phyloP scores from a whole-genome alignment of 306 rosid species.

The Sechiopsis laciniata region DNA sequence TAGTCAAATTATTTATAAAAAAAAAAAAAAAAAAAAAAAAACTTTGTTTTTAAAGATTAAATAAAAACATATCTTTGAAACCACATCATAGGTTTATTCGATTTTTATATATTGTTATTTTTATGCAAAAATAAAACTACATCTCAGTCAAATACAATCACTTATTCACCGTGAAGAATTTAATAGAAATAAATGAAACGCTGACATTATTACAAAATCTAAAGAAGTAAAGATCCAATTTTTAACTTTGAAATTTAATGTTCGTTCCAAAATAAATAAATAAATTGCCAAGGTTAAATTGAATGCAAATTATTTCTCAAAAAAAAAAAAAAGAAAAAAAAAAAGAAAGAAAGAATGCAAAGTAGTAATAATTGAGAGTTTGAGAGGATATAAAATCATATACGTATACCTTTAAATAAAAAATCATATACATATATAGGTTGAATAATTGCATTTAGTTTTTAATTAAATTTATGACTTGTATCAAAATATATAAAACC shows the following conservation, averaged over 20 bases:
- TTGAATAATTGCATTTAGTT: not conserved
- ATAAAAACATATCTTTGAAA: too few relatives aligned
- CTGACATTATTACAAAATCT: slow-evolving; percentile 13
- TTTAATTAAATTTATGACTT: not conserved
- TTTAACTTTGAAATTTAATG: not conserved
- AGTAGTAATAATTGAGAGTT: not conserved
- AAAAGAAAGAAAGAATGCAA: too few relatives aligned
- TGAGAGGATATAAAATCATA: not conserved
- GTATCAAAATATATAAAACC: not conserved
- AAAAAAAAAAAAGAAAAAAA: too few relatives aligned
- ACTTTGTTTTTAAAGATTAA: too few relatives aligned
- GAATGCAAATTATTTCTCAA: not conserved
- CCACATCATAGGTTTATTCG: too few relatives aligned
- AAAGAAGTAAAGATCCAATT: not conserved
- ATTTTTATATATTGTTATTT: not conserved
- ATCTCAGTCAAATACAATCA: not conserved
- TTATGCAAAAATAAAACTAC: not conserved
- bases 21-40: too few relatives aligned
- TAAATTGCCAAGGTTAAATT: not conserved
- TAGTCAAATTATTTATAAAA: too few relatives aligned
- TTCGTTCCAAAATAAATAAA: not conserved
- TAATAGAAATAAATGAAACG: not conserved
- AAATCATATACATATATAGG: not conserved
- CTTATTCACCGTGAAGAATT: not conserved
- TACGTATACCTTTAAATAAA: not conserved